These are phyloP conservation scores for Phalaenopsis hybrid DNA, from an alignment of 116 monocot genomes.

Conservation along the genomic window DNA sequence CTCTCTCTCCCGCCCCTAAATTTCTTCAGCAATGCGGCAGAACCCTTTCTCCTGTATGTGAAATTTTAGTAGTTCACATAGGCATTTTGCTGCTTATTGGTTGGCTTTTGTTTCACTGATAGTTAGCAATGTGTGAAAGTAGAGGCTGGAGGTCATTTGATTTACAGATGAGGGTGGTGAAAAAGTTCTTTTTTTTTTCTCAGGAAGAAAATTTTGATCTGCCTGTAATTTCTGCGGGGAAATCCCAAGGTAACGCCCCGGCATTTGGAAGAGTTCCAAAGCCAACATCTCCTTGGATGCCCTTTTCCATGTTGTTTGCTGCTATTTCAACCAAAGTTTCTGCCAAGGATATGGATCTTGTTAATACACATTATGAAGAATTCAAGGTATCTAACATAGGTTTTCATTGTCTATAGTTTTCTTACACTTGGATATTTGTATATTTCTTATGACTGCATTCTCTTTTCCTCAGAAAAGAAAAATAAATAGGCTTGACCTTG, in stretches of 20 bases:
- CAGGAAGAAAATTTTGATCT: conserved; percentile 24
- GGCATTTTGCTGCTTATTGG: background rate
- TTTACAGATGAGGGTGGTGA: background rate
- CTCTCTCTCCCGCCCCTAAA: background rate
- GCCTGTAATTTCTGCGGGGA: conserved; percentile 14
- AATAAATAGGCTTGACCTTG: conserved; percentile 67
- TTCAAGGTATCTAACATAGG: conserved; percentile 59
- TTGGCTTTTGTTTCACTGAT: background rate
- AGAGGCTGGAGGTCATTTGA: background rate
- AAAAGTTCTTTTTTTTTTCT: background rate
- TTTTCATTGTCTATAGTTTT: background rate
- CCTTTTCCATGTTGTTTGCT: conserved; percentile 94
- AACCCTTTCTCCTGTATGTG: background rate
- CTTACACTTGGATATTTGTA: background rate
- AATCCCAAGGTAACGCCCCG: conserved; percentile 20
- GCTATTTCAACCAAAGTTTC: conserved; percentile 85
- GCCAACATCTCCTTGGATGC: conserved; percentile 95
- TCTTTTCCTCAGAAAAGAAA: conserved; percentile 45
- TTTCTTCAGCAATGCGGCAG: background rate
- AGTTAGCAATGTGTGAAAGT: background rate
- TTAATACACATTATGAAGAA: conserved; percentile 66
- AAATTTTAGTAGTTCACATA: background rate
- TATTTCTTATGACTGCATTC: conserved; percentile 4
- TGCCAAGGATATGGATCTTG: conserved; percentile 65
- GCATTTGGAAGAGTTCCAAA: conserved; percentile 24